Conservation (phyloP, 345 rosid species). For the Abelmoschus esculentus region DNA sequence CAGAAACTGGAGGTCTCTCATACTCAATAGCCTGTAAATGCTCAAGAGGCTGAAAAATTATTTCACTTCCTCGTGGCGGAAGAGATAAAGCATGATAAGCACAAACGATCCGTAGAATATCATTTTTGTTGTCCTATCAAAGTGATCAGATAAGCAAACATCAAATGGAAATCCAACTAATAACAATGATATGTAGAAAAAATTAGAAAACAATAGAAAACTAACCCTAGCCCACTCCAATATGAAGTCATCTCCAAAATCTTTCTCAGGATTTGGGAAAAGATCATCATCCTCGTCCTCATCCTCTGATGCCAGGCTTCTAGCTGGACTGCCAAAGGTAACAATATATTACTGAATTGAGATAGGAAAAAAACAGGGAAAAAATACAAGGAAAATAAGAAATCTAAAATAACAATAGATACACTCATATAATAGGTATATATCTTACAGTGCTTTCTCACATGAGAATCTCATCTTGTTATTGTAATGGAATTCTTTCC, state of each 20-base stretch:
- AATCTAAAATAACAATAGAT: slow-evolving; percentile 9
- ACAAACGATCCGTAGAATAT: slow-evolving; percentile 71
- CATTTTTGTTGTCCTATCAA: slow-evolving; percentile 73
- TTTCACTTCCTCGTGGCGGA: slow-evolving; percentile 58
- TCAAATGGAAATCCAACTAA: slow-evolving; percentile 14
- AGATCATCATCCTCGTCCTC: slow-evolving; percentile 67
- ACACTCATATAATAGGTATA: not conserved
- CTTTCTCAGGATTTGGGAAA: slow-evolving; percentile 34
- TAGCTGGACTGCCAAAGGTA: slow-evolving; percentile 90
- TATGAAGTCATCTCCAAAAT: slow-evolving; percentile 54
- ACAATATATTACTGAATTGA: slow-evolving; percentile 30
- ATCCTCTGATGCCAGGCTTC: slow-evolving; percentile 66
- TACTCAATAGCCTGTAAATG: slow-evolving; percentile 84
- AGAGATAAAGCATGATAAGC: slow-evolving; percentile 68
- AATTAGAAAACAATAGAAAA: slow-evolving; percentile 5
- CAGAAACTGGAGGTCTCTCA: slow-evolving; percentile 53
- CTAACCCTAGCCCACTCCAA: slow-evolving; percentile 95
- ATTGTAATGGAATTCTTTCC: not conserved
- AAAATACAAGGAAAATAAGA: not conserved
- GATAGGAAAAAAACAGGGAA: not conserved
- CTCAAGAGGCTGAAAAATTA: slow-evolving; percentile 77
- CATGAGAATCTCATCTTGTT: not conserved
- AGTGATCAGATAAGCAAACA: slow-evolving; percentile 17
- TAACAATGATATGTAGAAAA: slow-evolving; percentile 8
- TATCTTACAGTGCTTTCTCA: not conserved